Percentiles rank a stretch among this genome's conserved stretches.
Conservation (phyloP, 768 basidiomycete genomes). For the Auriscalpium orientale region DNA sequence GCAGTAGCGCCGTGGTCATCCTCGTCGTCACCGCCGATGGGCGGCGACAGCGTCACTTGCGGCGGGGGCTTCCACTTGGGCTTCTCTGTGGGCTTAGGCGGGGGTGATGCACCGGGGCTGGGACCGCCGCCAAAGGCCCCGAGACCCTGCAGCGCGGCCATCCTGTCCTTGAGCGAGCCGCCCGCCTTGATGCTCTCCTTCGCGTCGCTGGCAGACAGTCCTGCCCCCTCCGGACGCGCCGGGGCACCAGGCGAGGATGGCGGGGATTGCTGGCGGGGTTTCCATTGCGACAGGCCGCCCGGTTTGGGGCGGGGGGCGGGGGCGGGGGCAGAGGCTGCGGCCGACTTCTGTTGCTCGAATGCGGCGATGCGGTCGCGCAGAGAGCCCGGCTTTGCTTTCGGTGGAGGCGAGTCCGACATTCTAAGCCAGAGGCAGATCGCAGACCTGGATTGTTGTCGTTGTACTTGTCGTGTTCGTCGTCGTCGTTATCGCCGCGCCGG, state of each 20-base stretch:
- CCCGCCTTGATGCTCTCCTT: constrained; percentile 77
- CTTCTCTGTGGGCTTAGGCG: constrained; percentile 56
- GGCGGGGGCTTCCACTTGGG: constrained; percentile 86
- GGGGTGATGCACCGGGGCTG: constrained; percentile 37
- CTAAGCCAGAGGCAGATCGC: background rate
- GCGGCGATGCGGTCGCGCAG: constrained; percentile 85
- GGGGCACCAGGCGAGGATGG: constrained; percentile 27
- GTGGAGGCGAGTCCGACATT: constrained; percentile 56
- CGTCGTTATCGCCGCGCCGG: background rate
- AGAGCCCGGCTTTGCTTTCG: constrained; percentile 66
- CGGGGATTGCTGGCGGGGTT: constrained; percentile 51
- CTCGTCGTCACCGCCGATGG: constrained; percentile 37
- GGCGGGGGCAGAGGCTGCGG: constrained; percentile 29
- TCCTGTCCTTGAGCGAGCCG: constrained; percentile 83
- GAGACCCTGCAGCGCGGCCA: constrained; percentile 86
- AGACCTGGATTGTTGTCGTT: no score
- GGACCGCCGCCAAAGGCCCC: constrained; percentile 62
- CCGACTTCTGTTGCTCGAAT: constrained; percentile 62
- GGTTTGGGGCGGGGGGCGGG: constrained; percentile 55
- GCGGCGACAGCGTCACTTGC: constrained; percentile 33
- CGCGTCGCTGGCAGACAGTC: constrained; percentile 83
- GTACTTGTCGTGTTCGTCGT: background rate
- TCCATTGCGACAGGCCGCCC: constrained; percentile 55
- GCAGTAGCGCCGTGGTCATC: background rate
- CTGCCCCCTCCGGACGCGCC: constrained; percentile 20